Evolutionary conservation across 83 land plant genomes (phyloP).

Genomic region (Picea mariana): DNA sequence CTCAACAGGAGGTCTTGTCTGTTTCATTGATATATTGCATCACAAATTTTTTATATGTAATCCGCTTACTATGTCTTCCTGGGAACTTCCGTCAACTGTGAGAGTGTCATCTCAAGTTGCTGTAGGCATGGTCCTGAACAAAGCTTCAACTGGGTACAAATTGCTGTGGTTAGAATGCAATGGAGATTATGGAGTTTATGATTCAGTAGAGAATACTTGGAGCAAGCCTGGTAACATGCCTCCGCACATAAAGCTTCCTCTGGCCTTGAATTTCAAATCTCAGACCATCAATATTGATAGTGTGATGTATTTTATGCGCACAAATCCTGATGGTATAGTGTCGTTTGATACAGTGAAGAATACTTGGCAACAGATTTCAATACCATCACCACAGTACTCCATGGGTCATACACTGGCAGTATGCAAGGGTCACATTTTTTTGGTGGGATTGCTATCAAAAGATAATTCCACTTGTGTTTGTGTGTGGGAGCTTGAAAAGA

Average conservation of each 20-base stretch:
- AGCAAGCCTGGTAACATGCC: constrained; percentile 32
- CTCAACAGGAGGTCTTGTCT: constrained; percentile 7
- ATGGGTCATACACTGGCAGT: constrained; percentile 2
- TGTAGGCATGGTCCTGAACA: constrained; percentile 58
- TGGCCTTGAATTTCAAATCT: background rate
- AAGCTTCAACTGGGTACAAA: constrained; percentile 45
- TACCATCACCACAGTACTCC: constrained; percentile 11
- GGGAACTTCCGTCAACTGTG: too few species aligned
- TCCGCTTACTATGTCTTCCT: background rate
- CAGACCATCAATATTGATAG: background rate
- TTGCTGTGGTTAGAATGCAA: constrained; percentile 57
- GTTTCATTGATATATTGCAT: background rate
- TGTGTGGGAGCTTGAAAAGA: constrained; percentile 16
- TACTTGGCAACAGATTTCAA: background rate
- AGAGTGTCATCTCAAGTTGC: constrained; percentile 4
- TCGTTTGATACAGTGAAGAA: background rate
- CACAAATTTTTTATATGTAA: background rate
- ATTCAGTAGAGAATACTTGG: constrained; percentile 57
- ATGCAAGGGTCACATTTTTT: background rate
- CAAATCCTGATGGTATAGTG: constrained; percentile 7
- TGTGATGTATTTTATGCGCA: constrained; percentile 9
- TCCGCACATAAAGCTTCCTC: constrained; percentile 1
- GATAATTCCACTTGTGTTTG: constrained; percentile 4
- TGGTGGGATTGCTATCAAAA: constrained; percentile 12
- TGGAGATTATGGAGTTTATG: constrained; percentile 69